Evolutionary conservation across 129 eudicot species (phyloP), one percentile per base, ranked within the genome.

Genomic region (Flaveria ramosissima): DNA sequence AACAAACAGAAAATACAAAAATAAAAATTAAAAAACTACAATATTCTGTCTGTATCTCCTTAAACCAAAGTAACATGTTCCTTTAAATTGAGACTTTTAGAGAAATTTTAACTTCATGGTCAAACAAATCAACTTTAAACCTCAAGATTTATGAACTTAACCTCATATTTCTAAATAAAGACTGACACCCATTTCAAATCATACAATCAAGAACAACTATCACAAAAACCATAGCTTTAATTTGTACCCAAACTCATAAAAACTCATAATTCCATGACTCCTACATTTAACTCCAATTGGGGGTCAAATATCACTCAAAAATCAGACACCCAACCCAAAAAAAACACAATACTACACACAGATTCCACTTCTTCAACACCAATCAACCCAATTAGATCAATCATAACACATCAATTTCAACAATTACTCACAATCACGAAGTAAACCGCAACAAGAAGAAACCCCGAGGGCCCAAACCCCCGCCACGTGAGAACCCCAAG

Each of bases 401-500:
- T 36, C 7, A 36, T 7, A 36, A 36, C 7, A 6, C 41, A 56
- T 16, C 19, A 51, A 63, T 7, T 43, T 30, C 23, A 23, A 65
- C 9, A 26, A 52, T 13, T 0, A 80, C 96, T 95, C 77, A 95
- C 99, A 74, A 89, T 83, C 55, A 89, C 77, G 64, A 95, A 95
- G 71, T 91, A 95, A 27, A 88, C 73, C 20, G 97, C 96, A 9
- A 95, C 99, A 57, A 95, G 96, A 81, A 95, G 89, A 74, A 95
- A 91, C 60, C 97, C 97, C 24, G 94, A 81, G 2, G 96, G 82
- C 3, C 94, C 90, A 83, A 95, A 92, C 24, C 94, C 93, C 1
- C 97, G 92, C 99, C 99, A 95, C 23, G 97, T 95, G 17, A 95
- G 92, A 20, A 86, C 83, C 4, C 99, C 97, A 30, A 95, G 92